Percentiles rank a stretch among this genome's conserved stretches.
phyloP scores from a whole-genome alignment of 2,329 filamentous ascomycete genomes.

The Rhexocercosporidium sp. region DNA sequence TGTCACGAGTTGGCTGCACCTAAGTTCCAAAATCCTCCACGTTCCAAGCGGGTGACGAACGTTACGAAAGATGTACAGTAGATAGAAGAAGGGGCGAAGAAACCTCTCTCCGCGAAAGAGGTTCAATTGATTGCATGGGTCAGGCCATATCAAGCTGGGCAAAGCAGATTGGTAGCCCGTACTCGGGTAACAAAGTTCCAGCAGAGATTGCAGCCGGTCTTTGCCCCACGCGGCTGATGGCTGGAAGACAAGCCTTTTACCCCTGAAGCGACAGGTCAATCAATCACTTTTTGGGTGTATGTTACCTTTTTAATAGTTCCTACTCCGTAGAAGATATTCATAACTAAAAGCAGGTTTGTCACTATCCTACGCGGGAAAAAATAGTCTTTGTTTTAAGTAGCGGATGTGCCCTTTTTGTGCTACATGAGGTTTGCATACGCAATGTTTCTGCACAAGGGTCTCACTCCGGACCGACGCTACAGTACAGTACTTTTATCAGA shows the following conservation, averaged over 20 bases:
- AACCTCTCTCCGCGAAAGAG: neutral
- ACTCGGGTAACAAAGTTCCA: conserved; percentile 5
- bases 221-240: neutral
- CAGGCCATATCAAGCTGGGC: neutral
- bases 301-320: no score
- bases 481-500: no score
- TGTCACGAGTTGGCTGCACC: neutral
- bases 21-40: neutral
- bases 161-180: neutral
- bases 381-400: no score
- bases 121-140: neutral
- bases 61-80: neutral
- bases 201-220: neutral
- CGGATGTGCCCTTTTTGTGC: no score
- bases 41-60: neutral
- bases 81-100: neutral
- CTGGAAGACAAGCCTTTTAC: neutral
- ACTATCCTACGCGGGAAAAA: no score
- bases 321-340: no score
- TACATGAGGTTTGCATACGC: no score
- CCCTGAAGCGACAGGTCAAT: neutral
- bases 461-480: no score
- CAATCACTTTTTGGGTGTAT: no score
- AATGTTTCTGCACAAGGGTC: no score
- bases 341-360: no score